phyloP scores from a whole-genome alignment of 2,329 filamentous ascomycete species.

The Colletotrichum cuscutae region DNA sequence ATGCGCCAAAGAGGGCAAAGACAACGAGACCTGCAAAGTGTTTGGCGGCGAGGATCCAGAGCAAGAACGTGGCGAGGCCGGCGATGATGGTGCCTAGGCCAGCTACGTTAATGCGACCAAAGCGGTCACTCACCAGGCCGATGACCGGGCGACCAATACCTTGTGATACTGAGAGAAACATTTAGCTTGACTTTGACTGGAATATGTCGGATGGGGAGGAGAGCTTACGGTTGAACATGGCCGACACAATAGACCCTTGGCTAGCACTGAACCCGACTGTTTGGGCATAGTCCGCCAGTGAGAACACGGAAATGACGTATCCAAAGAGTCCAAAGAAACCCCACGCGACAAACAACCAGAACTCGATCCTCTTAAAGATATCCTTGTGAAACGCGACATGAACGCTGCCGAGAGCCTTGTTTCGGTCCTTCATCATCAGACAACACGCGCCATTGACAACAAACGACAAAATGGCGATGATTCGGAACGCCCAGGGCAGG shows the following conservation, averaged over 20 bases:
- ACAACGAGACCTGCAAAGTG: conserved; percentile 74
- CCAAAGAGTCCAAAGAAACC: conserved; percentile 78
- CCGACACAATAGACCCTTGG: conserved; percentile 78
- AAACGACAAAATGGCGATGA: conserved; percentile 71
- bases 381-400: conserved; percentile 73
- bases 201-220: conserved; percentile 21
- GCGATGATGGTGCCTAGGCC: conserved; percentile 71
- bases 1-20: conserved; percentile 74
- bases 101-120: conserved; percentile 80
- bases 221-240: conserved; percentile 72
- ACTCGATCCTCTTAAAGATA: conserved; percentile 71
- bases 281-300: conserved; percentile 77
- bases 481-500: conserved; percentile 74
- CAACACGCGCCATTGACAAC: conserved; percentile 72
- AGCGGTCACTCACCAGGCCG: conserved; percentile 75
- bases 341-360: conserved; percentile 72
- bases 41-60: conserved; percentile 78
- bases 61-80: conserved; percentile 72
- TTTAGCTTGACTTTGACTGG: neutral
- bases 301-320: conserved; percentile 83
- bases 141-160: conserved; percentile 77
- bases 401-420: conserved; percentile 74
- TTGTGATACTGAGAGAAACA: conserved; percentile 57
- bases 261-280: conserved; percentile 73
- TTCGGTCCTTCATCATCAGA: conserved; percentile 75